These are phyloP conservation scores for Aspergillus sp. DNA, from an alignment of 2,329 filamentous ascomycete genomes.

Conservation along the genomic window DNA sequence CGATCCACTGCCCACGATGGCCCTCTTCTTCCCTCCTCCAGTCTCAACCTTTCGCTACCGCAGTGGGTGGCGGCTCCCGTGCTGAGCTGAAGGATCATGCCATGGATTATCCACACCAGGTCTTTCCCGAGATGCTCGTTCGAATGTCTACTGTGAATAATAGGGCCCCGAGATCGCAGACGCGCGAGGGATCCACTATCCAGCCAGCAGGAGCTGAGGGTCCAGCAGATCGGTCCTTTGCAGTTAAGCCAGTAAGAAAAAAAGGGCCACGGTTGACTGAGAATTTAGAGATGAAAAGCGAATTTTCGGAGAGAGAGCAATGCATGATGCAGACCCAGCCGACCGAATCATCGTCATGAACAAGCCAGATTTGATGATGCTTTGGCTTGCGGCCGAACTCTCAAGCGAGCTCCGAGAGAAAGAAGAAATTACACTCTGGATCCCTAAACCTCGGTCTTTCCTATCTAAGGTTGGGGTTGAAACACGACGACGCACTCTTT, in stretches of 20 bases:
- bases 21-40: not conserved
- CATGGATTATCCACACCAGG: conserved; percentile 3
- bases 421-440: not conserved
- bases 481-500: not conserved
- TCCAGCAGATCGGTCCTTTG: not conserved
- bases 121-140: not conserved
- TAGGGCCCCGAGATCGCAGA: not conserved
- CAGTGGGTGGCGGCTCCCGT: not conserved
- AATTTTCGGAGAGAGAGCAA: not conserved
- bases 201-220: not conserved
- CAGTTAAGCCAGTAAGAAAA: not conserved
- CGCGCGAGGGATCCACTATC: not conserved
- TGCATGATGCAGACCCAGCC: not conserved
- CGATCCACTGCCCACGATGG: conserved; percentile 4
- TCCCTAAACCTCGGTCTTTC: conserved; percentile 11
- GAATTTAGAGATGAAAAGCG: not conserved
- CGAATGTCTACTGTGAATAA: conserved; percentile 1
- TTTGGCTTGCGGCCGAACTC: not conserved
- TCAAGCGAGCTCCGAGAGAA: conserved; percentile 10
- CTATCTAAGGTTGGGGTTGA: conserved; percentile 7
- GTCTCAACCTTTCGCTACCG: not conserved
- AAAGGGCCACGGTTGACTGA: no score
- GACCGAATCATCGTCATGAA: not conserved
- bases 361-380: not conserved
- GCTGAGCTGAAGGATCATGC: conserved; percentile 9